A percentile compares a stretch with the other conserved stretches of the same genome.
Evolutionary conservation across 2,329 filamentous ascomycete genomes (phyloP).

Genomic region (Sclerotinia sclerotiorum): DNA sequence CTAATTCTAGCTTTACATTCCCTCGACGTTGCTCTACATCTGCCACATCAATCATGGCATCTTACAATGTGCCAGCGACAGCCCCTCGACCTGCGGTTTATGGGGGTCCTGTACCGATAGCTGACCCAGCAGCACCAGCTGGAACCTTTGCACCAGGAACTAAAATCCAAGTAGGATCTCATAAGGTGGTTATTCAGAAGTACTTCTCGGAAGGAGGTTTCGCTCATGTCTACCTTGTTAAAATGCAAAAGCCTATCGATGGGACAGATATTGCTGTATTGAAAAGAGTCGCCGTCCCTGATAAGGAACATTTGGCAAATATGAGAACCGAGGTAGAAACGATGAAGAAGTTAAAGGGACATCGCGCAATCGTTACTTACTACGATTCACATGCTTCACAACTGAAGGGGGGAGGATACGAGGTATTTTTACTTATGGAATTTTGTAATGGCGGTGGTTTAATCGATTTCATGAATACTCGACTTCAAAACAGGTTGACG

Average conservation of each 20-base stretch:
- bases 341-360: constrained; percentile 98
- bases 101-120: constrained; percentile 46
- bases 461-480: constrained; percentile 99
- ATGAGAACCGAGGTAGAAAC: constrained; percentile 99
- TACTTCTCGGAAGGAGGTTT: constrained; percentile 98
- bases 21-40: constrained; percentile 26
- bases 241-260: constrained; percentile 61
- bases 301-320: constrained; percentile 89
- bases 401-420: constrained; percentile 87
- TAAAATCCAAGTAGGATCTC: constrained; percentile 92
- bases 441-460: constrained; percentile 91
- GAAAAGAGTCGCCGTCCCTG: constrained; percentile 89
- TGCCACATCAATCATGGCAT: constrained; percentile 43
- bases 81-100: constrained; percentile 48
- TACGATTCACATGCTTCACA: constrained; percentile 98
- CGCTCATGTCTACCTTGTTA: constrained; percentile 96
- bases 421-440: constrained; percentile 98
- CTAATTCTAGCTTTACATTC: constrained; percentile 24
- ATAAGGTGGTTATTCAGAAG: constrained; percentile 91
- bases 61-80: constrained; percentile 44
- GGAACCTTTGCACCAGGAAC: constrained; percentile 92
- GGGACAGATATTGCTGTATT: constrained; percentile 43
- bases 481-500: constrained; percentile 91
- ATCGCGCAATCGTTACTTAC: constrained; percentile 94
- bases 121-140: constrained; percentile 54